Base-by-base conservation (phyloP, 1,284 basidiomycete species). In the Heliocybe sulcata region DNA sequence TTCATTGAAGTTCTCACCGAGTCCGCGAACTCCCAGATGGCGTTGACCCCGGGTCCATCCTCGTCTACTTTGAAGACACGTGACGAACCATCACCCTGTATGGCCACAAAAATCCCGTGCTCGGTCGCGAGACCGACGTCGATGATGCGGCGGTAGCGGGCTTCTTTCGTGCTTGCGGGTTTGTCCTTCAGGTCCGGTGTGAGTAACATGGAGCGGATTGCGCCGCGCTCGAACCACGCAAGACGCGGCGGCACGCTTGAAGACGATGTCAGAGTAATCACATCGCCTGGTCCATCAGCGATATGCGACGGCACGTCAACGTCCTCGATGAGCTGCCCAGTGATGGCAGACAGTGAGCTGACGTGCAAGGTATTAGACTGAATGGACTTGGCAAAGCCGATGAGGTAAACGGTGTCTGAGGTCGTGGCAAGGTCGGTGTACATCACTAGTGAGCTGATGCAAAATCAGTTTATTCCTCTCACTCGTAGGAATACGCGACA, bases 141-240 rank as follows among this genome's bases (percentile, higher is more conserved):
- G n/a, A 78, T 51, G 20, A 90, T 67, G 31, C 67, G 69, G 35
- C 69, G 72, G 64, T 79, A 85, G 10, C 65, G 65, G 0, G 69
- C 61, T 1, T 73, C 70, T 53, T 79, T 77, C 38, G 77, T 61
- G 0, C 69, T 59, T n/a, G 69, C 58, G 12, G 77, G 68, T 59
- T 78, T 81, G 27, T 25, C 47, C 47, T 26, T 25, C 27, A 89
- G 73, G n/a, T 74, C 70, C 0, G 83, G 80, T 0, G 74, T 73
- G 6, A 90, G 74, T 0, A 71, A 63, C 3, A 88, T 69, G 33
- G 79, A 77, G 53, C 73, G 76, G 25, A 90, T 71, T 0, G 69
- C 62, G n/a, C 76, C 77, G 38, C 78, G 69, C 58, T 92, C 88
- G 8, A 87, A 68, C 92, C 92, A 94, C 1, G 81, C 73, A 3